Base-by-base conservation (phyloP, 441 rosid genomes). In the Euphorbia celastroides region DNA sequence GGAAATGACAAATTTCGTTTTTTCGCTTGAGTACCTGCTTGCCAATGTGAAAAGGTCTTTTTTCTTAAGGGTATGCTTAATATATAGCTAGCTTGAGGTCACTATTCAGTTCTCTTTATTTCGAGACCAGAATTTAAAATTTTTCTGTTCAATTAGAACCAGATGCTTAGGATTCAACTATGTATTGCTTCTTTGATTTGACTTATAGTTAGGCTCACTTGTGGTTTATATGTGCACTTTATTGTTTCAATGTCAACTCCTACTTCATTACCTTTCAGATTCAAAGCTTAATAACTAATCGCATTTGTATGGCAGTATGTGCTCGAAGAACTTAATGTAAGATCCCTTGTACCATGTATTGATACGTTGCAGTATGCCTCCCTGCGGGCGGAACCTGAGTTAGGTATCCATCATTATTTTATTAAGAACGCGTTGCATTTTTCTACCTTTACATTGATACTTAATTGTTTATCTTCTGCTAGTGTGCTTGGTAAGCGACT, bases 371-470 rank as follows among this genome's bases (percentile, higher is more conserved):
- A 85, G 81, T 95, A 88, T 80, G 90, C 97, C 56, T 82, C 89
- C 68, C 73, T 92, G 50, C 93, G 92, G 9, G 98, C 98, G 12
- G 99, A 92, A 76, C 99, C 98, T 22, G 96, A 95, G 71, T 95
- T 90, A 92, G 98, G 99, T 86, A 73, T 64, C 80, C 23, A 32
- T 72, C 60, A 28, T 66, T 64, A 31, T 55, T 23, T 23, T 23
- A 5, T 12, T 13, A 50, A 55, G 17, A 61, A 6, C 27, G 17
- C 32, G 20, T 65, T n/a, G 62, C 10, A 38, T 16, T 61, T 23
- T 56, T 23, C 36, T 63, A 41, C 41, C 20, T 57, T 70, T 67
- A 19, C 32, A 27, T 23, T 67, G 32, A 32, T 50, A n/a, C 7
- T 2, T 46, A 67, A 62, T 72, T 65, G 66, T 72, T 61, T 25